These are phyloP conservation scores for Chlamydomonas schloesseri DNA, from an alignment of 139 green algal genomes.

Conservation along the genomic window DNA sequence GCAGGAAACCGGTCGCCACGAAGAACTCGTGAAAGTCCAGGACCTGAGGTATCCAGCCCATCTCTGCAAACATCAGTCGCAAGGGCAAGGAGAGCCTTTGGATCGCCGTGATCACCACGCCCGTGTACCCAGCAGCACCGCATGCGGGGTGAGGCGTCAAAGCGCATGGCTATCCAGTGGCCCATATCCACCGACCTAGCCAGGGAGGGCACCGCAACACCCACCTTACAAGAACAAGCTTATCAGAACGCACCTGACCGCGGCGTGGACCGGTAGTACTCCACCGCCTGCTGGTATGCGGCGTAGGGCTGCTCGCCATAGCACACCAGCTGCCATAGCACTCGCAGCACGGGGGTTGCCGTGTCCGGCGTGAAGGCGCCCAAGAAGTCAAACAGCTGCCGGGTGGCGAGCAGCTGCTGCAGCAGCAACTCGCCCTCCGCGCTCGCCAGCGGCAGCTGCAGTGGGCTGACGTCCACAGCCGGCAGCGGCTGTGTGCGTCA, in stretches of 20 bases:
- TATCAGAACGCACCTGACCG: no score
- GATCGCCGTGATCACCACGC: no score
- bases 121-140: no score
- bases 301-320: neutral
- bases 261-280: neutral
- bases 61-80: no score
- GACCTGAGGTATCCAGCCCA: conserved; percentile 31
- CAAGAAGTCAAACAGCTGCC: neutral
- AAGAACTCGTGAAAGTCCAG: neutral
- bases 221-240: no score
- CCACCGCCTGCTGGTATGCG: neutral
- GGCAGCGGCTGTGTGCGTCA: neutral
- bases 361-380: neutral
- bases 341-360: neutral
- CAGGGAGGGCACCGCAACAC: no score
- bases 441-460: neutral
- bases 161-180: no score
- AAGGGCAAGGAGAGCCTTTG: no score
- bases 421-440: neutral
- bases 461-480: conserved; percentile 3
- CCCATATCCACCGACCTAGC: no score
- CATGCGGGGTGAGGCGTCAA: no score
- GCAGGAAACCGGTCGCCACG: no score
- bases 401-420: neutral
- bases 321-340: conserved; percentile 22